Evolutionary conservation across 768 basidiomycete species (phyloP).

Genomic region (Auriscalpium orientale): DNA sequence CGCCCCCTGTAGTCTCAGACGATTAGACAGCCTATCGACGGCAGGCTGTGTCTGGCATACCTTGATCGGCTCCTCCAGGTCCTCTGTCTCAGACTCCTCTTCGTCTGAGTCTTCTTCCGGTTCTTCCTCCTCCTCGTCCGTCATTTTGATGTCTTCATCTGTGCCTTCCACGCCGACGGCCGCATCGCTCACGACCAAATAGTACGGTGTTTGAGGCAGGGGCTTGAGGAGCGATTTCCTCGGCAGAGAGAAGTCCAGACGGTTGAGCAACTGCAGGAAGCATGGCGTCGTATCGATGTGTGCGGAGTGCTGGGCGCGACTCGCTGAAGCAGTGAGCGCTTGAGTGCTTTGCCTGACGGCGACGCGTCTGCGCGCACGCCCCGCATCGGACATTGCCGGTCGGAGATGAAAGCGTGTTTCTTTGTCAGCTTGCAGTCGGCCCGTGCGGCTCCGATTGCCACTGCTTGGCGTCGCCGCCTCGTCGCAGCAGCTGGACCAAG

Average conservation of each 20-base stretch:
- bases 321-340: too few species aligned
- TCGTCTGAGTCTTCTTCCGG: background rate
- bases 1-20: background rate
- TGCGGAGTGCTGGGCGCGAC: background rate
- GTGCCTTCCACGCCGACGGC: too few species aligned
- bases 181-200: too few species aligned
- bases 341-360: background rate
- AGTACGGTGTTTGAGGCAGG: too few species aligned
- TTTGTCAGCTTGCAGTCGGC: background rate
- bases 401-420: background rate
- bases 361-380: background rate
- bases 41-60: background rate
- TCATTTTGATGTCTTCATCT: too few species aligned
- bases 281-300: background rate
- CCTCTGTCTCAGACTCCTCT: background rate
- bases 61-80: background rate
- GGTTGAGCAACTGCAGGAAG: background rate
- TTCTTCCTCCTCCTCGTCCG: background rate
- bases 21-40: background rate
- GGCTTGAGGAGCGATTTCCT: background rate
- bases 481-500: too few species aligned
- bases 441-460: too few species aligned
- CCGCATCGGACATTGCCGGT: background rate
- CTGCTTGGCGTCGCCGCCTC: too few species aligned
- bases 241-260: background rate